Evolutionary conservation across 495 filamentous ascomycete species (phyloP), one percentile per base, ranked within the genome.

Genomic region (Penicillium pancosmium): DNA sequence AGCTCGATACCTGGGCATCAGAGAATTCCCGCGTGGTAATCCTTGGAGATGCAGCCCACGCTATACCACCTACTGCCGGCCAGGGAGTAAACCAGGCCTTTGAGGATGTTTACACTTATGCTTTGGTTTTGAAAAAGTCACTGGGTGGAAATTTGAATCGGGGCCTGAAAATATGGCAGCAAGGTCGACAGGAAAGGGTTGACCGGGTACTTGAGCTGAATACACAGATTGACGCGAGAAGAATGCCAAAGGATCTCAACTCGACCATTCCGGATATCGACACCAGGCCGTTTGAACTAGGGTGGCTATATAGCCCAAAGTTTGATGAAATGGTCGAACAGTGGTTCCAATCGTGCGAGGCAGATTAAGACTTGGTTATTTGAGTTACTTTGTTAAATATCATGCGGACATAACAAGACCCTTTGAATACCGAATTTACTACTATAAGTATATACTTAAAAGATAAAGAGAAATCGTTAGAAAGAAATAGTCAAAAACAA

Each of bases 11-110:
- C 0, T 81, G 80, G 79, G 57, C 57, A 4, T 78, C 76, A 0
- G 25, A 62, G 1, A 43, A 60, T 5, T 62, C 65, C 3, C 61
- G 73, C 1, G 73, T 80, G 9, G 52, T 77, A 0, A 68, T 82
- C 38, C 53, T 80, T 8, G 78, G 78, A 18, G 77, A 81, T 66
- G 78, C 78, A 3, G 78, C 78, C 3, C 78, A 82, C 65, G 77
- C 78, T 0, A 77, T 82, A 21, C 75, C 78, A 0, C 79, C 79
- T 7, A 70, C 70, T 15, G 64, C 75, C 0, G 80, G 78, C 0
- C 78, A 80, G 57, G 80, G 80, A 2, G 65, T 67, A 8, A 72
- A 72, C 23, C 76, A 78, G 56, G 77, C 68, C 0, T 74, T 78
- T 56, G 78, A 80, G 52, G 77, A 79, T 65, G 67, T 62, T 1